These are phyloP conservation scores for Termitomyces sp. DNA, from an alignment of 768 basidiomycete species.

Conservation along the genomic window DNA sequence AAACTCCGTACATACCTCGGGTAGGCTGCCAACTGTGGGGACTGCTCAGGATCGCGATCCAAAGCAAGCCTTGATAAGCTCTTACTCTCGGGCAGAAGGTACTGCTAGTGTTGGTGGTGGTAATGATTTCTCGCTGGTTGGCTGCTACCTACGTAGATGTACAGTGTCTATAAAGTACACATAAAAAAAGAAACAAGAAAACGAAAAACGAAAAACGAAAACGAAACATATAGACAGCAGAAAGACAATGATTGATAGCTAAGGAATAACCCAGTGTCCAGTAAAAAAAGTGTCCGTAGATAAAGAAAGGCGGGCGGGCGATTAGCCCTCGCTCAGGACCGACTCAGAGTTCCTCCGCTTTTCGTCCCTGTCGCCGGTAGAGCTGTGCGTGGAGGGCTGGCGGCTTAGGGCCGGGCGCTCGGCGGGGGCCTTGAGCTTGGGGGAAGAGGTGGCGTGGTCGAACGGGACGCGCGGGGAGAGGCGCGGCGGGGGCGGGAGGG, in stretches of 20 bases:
- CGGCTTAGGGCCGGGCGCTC: conserved; percentile 16
- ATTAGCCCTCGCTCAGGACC: no score
- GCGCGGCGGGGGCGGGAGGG: background rate
- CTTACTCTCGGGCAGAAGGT: no score
- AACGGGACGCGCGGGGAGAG: conserved; percentile 16
- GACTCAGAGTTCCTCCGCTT: background rate
- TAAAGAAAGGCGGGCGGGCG: no score
- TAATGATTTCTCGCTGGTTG: no score
- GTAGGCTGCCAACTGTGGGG: no score
- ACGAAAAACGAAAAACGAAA: background rate
- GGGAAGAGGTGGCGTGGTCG: conserved; percentile 28
- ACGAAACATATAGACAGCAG: background rate
- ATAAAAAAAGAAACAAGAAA: background rate
- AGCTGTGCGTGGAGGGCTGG: conserved; percentile 12
- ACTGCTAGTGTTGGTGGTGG: no score
- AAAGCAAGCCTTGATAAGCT: no score
- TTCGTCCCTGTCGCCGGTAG: conserved; percentile 3
- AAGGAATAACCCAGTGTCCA: no score
- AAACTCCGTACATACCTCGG: no score
- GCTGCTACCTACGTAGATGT: background rate
- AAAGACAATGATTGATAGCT: background rate
- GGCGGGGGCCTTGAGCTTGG: background rate
- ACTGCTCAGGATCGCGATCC: no score
- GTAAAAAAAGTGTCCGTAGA: no score
- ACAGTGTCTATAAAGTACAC: background rate